phyloP scores from a whole-genome alignment of 2,329 filamentous ascomycete species.

The Fusarium piperis region DNA sequence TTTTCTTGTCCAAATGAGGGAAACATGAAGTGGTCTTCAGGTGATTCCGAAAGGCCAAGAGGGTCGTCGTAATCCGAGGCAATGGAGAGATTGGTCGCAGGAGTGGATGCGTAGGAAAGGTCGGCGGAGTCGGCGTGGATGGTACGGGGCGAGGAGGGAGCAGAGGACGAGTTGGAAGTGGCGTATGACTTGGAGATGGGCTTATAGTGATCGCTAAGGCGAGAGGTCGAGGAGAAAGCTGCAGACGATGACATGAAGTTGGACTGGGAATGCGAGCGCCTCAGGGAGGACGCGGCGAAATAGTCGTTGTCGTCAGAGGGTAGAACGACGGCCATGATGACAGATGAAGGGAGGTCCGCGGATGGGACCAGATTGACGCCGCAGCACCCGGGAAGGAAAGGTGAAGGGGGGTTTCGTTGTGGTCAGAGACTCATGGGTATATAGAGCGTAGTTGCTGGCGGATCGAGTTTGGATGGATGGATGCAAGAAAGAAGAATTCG shows the following conservation, averaged over 20 bases:
- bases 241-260: constrained; percentile 60
- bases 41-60: constrained; percentile 54
- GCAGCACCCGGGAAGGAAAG: constrained; percentile 30
- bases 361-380: constrained; percentile 36
- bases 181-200: constrained; percentile 54
- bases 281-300: constrained; percentile 64
- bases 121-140: constrained; percentile 63
- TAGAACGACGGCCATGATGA: constrained; percentile 65
- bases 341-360: constrained; percentile 31
- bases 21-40: constrained; percentile 59
- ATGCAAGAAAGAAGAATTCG: constrained; percentile 26
- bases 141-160: constrained; percentile 65
- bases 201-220: constrained; percentile 58
- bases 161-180: constrained; percentile 62
- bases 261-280: constrained; percentile 69
- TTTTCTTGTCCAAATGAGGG: constrained; percentile 58
- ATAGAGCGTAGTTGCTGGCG: constrained; percentile 7
- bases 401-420: constrained; percentile 16
- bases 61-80: constrained; percentile 64
- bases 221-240: constrained; percentile 57
- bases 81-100: constrained; percentile 70
- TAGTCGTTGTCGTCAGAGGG: constrained; percentile 66
- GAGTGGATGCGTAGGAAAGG: constrained; percentile 69
- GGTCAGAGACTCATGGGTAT: constrained; percentile 39
- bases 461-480: constrained; percentile 10